Percentiles rank a stretch among this genome's conserved stretches.
Conservation (phyloP, 2,329 filamentous ascomycete species). For the Botryosphaeria agaves region DNA sequence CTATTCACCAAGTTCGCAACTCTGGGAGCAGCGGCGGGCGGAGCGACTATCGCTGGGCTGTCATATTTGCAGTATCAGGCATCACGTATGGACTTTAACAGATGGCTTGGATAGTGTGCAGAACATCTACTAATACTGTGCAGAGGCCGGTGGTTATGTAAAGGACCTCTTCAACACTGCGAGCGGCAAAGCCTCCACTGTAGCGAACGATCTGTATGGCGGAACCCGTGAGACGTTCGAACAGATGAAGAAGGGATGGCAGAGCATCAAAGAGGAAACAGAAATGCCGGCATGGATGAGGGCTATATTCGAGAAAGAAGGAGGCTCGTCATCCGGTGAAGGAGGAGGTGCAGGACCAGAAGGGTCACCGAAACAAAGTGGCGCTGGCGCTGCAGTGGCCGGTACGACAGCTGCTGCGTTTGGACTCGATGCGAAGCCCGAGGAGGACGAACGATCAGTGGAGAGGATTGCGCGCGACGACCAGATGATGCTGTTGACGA, state of each 20-base stretch:
- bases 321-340: constrained; percentile 12
- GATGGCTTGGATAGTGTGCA: neutral
- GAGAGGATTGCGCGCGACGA: constrained; percentile 68
- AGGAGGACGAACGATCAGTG: constrained; percentile 36
- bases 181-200: constrained; percentile 49
- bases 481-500: constrained; percentile 98
- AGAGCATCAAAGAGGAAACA: constrained; percentile 62
- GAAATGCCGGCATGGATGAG: constrained; percentile 63
- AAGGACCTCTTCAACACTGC: constrained; percentile 60
- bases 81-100: constrained; percentile 43
- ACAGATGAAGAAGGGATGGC: constrained; percentile 67
- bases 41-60: constrained; percentile 67
- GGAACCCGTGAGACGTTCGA: constrained; percentile 58
- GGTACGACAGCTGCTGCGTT: constrained; percentile 60
- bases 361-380: constrained; percentile 34
- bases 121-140: constrained; percentile 20
- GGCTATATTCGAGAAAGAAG: constrained; percentile 38
- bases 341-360: constrained; percentile 22
- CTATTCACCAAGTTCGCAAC: constrained; percentile 79
- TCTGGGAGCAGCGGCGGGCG: constrained; percentile 81
- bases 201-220: constrained; percentile 53
- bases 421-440: constrained; percentile 50
- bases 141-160: constrained; percentile 60
- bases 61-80: constrained; percentile 96
- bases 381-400: constrained; percentile 40